Conservation (phyloP, 192 early-diverging fungal genomes). For the Coemansia sp. region DNA sequence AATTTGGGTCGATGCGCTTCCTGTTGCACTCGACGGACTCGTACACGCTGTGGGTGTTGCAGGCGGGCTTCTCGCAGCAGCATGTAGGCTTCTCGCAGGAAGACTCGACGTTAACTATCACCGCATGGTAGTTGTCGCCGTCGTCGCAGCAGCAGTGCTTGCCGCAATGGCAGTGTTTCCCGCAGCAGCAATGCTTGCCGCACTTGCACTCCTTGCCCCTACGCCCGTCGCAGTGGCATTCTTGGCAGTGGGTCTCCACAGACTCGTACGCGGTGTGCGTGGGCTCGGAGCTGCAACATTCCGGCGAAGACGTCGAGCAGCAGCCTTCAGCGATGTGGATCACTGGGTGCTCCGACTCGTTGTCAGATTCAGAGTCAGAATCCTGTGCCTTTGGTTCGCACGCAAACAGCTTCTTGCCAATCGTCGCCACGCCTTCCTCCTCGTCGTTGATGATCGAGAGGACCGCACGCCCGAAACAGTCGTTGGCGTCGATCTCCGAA, state of each 20-base stretch:
- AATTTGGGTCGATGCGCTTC: background rate
- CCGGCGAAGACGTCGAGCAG: too few relatives aligned
- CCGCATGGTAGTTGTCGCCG: constrained; percentile 34
- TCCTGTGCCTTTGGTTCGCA: constrained; percentile 3
- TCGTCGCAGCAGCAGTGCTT: constrained; percentile 21
- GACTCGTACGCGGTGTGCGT: constrained; percentile 21
- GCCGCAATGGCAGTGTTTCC: constrained; percentile 28
- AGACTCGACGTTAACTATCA: constrained; percentile 27
- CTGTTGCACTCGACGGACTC: constrained; percentile 12
- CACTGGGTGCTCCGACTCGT: constrained; percentile 7
- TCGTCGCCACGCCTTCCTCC: constrained; percentile 25
- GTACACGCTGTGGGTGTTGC: constrained; percentile 8
- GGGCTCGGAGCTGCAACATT: background rate
- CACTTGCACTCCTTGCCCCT: constrained; percentile 19
- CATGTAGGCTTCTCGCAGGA: background rate
- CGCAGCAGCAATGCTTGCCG: constrained; percentile 30
- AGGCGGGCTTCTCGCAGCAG: background rate
- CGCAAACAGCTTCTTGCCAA: constrained; percentile 46
- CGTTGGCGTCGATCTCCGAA: constrained; percentile 15
- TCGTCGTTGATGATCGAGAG: constrained; percentile 33
- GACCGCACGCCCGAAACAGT: constrained; percentile 47
- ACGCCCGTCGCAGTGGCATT: background rate
- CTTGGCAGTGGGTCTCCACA: background rate
- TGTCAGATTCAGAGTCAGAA: constrained; percentile 18
- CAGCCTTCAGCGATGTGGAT: constrained; percentile 11